phyloP scores from a whole-genome alignment of 129 eudicot genomes.

The Pittosporum tobira region DNA sequence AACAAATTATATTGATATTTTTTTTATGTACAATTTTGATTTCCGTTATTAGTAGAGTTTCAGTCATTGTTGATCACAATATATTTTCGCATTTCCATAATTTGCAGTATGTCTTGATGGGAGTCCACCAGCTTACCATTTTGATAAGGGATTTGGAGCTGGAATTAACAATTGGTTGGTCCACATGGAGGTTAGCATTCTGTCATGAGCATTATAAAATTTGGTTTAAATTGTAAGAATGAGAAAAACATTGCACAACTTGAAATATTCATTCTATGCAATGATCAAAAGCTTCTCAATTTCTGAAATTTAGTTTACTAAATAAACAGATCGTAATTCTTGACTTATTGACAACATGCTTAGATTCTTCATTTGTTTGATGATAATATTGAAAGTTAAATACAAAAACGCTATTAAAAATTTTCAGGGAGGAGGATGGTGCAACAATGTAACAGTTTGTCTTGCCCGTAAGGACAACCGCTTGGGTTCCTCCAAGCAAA shows the following conservation, averaged over 20 bases:
- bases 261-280: neutral
- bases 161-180: slow-evolving; percentile 85
- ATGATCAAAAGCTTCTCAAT: neutral
- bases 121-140: slow-evolving; percentile 92
- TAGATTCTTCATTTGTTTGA: neutral
- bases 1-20: neutral
- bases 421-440: slow-evolving; percentile 98
- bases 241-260: neutral
- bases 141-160: slow-evolving; percentile 63
- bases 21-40: neutral
- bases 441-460: slow-evolving; percentile 71
- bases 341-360: neutral
- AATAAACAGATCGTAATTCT: neutral
- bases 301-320: neutral
- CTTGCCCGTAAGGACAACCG: slow-evolving; percentile 44
- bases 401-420: neutral
- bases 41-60: neutral
- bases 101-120: slow-evolving; percentile 92
- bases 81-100: neutral
- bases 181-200: slow-evolving; percentile 67
- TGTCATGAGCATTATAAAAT: neutral
- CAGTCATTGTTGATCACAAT: neutral
- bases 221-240: too few species aligned
- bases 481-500: slow-evolving; percentile 69
- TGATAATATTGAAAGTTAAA: neutral